Percentiles rank a stretch among this genome's conserved stretches.
phyloP scores from a whole-genome alignment of 257 asterid genomes.

The Thymus quinquecostatus region DNA sequence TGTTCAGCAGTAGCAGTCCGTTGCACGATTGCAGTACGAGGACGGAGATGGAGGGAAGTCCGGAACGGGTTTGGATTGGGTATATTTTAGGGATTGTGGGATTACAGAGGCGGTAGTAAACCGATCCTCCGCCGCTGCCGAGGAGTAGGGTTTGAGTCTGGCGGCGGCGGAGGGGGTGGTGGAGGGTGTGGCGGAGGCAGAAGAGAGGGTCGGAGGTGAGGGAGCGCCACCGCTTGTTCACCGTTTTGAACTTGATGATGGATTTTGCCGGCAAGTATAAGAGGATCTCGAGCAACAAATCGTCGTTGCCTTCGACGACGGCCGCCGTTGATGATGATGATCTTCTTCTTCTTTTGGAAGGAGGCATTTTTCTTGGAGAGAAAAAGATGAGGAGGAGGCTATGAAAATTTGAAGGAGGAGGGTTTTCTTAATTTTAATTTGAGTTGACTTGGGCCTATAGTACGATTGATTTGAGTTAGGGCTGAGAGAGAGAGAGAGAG shows the following conservation, averaged over 20 bases:
- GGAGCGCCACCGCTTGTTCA: too few species aligned
- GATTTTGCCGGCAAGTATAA: slow-evolving; percentile 24
- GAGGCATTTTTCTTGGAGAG: background rate
- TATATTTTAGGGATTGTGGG: background rate
- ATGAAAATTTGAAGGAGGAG: too few species aligned
- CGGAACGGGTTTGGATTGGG: background rate
- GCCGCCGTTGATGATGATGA: background rate
- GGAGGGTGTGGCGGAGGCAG: background rate
- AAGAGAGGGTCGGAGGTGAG: too few species aligned
- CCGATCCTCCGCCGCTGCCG: background rate
- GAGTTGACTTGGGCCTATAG: too few species aligned
- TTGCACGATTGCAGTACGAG: background rate
- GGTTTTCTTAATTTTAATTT: too few species aligned
- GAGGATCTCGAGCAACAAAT: slow-evolving; percentile 19
- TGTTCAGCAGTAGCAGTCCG: background rate
- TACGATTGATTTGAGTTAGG: too few species aligned
- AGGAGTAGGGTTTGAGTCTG: background rate
- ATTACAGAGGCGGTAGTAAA: too few species aligned
- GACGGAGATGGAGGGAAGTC: background rate
- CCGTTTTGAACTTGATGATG: background rate
- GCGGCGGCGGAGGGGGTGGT: slow-evolving; percentile 15
- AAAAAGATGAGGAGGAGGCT: too few species aligned
- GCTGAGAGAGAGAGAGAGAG: too few species aligned
- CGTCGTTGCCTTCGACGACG: slow-evolving; percentile 13
- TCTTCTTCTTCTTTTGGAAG: background rate